Evolutionary conservation across 2,329 filamentous ascomycete genomes (phyloP).

Genomic region (Leptographium radiaticola): DNA sequence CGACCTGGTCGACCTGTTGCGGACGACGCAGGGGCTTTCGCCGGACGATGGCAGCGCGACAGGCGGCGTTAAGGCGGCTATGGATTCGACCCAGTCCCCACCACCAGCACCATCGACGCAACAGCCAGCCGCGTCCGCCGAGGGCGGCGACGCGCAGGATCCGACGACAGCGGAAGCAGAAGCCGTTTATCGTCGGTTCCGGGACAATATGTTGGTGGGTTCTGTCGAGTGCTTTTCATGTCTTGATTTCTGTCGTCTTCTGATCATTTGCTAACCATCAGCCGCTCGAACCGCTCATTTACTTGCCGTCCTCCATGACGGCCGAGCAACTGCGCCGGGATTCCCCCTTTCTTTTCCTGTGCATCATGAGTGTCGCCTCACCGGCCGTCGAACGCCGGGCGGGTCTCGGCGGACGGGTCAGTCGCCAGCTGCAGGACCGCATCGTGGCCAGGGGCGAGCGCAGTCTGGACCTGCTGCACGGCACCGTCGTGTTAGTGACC

Average conservation of each 20-base stretch:
- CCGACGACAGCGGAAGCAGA: slow-evolving; percentile 10
- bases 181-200: slow-evolving; percentile 25
- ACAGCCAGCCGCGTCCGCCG: slow-evolving; percentile 2
- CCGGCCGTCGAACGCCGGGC: slow-evolving; percentile 27
- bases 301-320: slow-evolving; percentile 23
- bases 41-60: background rate
- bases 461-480: slow-evolving; percentile 36
- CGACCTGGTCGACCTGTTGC: slow-evolving; percentile 31
- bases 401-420: slow-evolving; percentile 24
- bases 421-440: slow-evolving; percentile 30
- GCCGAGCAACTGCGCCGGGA: slow-evolving; percentile 25
- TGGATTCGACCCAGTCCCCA: too few species aligned
- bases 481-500: slow-evolving; percentile 29
- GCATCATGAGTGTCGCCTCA: slow-evolving; percentile 32
- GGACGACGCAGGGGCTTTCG: background rate
- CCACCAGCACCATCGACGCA: too few species aligned
- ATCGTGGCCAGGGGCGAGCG: slow-evolving; percentile 34
- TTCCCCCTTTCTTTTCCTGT: slow-evolving; percentile 38
- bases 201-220: slow-evolving; percentile 21
- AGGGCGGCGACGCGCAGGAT: background rate
- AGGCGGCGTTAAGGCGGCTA: too few species aligned
- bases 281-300: slow-evolving; percentile 13
- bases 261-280: background rate
- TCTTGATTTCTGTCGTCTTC: too few species aligned
- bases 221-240: background rate